Evolutionary conservation across 2,329 filamentous ascomycete species (phyloP), one percentile per base, ranked within the genome.

Genomic region (Neonectria sp.): DNA sequence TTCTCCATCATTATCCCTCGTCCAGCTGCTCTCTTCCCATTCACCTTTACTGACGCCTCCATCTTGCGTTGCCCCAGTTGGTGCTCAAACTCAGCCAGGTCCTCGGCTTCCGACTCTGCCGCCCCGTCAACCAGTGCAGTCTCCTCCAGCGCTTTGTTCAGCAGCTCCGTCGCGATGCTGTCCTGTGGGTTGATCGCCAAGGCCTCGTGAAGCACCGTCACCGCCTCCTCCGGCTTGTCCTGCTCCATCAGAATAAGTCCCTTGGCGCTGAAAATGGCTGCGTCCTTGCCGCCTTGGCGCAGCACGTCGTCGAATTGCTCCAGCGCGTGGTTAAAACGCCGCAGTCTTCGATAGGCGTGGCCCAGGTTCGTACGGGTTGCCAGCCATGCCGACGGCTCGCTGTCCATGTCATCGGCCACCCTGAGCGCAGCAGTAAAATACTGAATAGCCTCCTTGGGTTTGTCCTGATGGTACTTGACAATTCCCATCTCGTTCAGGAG

Each of bases 401-500:
- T 92, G 69, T 94, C 92, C 68, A 97, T 94, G 43, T 95, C 91
- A 4, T 91, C 88, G 2, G 95, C 93, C 60, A 97, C 89, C 55
- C 88, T 84, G 21, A 99, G 88, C 0, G 96, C 93, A 68, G 91
- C 89, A 8, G 87, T 86, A 79, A 99, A 98, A 69, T 95, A 89
- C 33, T 90, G 87, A 11, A 93, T 90, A 0, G 96, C 94, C 27
- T 93, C 91, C 66, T 90, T 86, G 7, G 94, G 88, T 57, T 93
- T 89, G 73, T 93, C 91, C 78, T 98, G 94, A 79, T 98, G 95
- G 78, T 97, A 99, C 71, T 94, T 92, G n/a, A 98, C 95, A 4
- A 98, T 91, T 4, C 95, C 97, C 83, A 98, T 92, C 82, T 99
- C 96, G 79, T 99, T 99, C 62, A 99, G 86, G 4, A 99, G 89